Base-by-base conservation (phyloP, 768 basidiomycete genomes). In the Boletus reticulatus region DNA sequence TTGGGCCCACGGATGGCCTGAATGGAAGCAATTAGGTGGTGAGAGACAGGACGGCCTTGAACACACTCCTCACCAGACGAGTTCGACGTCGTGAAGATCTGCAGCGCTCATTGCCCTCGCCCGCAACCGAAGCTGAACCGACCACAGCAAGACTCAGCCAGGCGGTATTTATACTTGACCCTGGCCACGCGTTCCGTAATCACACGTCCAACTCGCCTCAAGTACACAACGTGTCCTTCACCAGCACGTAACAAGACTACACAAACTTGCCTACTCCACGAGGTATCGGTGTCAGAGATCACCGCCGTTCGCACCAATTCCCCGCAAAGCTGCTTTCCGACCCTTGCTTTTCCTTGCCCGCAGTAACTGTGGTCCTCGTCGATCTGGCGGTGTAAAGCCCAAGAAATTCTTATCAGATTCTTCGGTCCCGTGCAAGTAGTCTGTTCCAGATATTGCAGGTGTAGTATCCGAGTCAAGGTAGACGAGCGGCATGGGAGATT, bases 1-100 rank as follows among this genome's bases (percentile, higher is more conserved):
- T 74, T 41, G 86, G 79, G 47, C 78, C 76, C 31, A 75, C 57
- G 59, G 82, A 78, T 17, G 86, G 87, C 87, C 88, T 89, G 58
- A 47, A 17, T 54, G 48, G 50, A 56, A 54, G 53, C 16, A 57
- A 39, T 57, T 37, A 58, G 56, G 32, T 9, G 12, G 27, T 13
- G 37, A 10, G 29, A 27, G 2, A 38, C 43, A 52, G 57, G 56
- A 57, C 52, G 56, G 29, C 53, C 57, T 32, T 2, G 37, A 63
- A 68, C 20, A 58, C 6, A 36, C 56, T 59, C 50, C 71, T 62
- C 60, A 84, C 84, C 84, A 85, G 64, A 73, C 67, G 66, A 85
- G 80, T 31, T 72, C 61, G 50, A 79, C 76, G 67, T 84, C 76
- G 68, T 84, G 79, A 57, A 80, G 64, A 68, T 80, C 74, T 61